Conservation (phyloP, 2,329 filamentous ascomycete genomes). For the Pseudogymnoascus sp. region DNA sequence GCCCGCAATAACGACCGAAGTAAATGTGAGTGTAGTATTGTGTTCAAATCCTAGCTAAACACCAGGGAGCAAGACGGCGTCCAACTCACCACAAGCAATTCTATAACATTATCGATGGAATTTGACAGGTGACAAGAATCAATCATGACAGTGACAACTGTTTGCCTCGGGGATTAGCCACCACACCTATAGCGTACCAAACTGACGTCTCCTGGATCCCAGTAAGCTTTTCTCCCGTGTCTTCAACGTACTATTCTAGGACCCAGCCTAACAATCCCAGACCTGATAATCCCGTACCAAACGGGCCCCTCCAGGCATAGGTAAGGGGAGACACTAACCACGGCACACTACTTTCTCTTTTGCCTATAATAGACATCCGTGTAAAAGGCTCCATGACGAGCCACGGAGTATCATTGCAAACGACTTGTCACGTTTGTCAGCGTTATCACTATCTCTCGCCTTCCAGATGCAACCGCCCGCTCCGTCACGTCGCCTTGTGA, state of each 20-base stretch:
- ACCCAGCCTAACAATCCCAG: not conserved
- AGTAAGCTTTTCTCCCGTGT: not conserved
- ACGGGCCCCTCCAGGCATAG: not conserved
- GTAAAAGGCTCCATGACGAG: not conserved
- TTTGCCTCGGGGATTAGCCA: slow-evolving; percentile 7
- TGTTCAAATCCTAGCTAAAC: not conserved
- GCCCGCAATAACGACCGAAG: slow-evolving; percentile 3
- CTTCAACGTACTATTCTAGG: not conserved
- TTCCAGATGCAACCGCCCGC: not conserved
- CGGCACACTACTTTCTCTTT: not conserved
- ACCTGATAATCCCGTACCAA: not conserved
- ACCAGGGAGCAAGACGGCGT: not conserved
- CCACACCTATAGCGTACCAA: not conserved
- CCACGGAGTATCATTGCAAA: not conserved
- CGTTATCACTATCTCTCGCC: slow-evolving; percentile 1
- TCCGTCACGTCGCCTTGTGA: not conserved
- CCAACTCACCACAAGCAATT: not conserved
- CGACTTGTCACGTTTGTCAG: slow-evolving; percentile 2
- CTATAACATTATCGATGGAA: not conserved
- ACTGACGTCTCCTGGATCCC: not conserved
- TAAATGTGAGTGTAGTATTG: not conserved
- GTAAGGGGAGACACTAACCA: not conserved
- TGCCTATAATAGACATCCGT: slow-evolving; percentile 3
- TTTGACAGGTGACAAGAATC: not conserved
- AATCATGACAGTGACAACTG: not conserved